A percentile compares a stretch with the other conserved stretches of the same genome.
phyloP scores from a whole-genome alignment of 1,139 yeast species.

The Yamadazyma siamensis region DNA sequence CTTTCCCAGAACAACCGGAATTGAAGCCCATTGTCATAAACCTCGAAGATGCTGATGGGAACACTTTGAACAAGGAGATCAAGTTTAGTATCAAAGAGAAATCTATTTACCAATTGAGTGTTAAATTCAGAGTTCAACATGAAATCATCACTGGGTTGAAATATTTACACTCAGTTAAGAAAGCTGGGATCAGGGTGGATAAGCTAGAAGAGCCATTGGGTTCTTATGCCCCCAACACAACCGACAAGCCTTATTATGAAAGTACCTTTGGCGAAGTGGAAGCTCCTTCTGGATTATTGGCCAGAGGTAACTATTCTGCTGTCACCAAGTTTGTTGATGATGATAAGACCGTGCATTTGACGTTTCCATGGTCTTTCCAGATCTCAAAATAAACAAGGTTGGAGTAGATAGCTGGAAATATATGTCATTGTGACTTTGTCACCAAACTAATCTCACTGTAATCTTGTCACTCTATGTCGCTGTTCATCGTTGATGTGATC shows the following conservation, averaged over 20 bases:
- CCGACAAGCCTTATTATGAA: constrained; percentile 76
- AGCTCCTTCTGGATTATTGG: constrained; percentile 88
- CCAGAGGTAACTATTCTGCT: constrained; percentile 83
- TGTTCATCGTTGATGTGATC: background rate
- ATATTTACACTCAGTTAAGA: constrained; percentile 80
- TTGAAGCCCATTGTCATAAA: constrained; percentile 62
- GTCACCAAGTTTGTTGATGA: constrained; percentile 83
- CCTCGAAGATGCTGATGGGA: constrained; percentile 53
- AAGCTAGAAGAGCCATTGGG: constrained; percentile 87
- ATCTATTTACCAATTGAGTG: constrained; percentile 66
- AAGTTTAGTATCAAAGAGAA: constrained; percentile 77
- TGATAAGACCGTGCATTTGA: constrained; percentile 71
- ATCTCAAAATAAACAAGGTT: constrained; percentile 69
- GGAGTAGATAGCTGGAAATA: no score
- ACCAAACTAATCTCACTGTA: no score
- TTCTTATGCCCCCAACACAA: constrained; percentile 87
- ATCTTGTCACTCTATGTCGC: no score
- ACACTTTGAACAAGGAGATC: constrained; percentile 49
- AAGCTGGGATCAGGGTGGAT: constrained; percentile 85
- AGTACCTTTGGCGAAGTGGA: constrained; percentile 79
- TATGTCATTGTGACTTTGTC: no score
- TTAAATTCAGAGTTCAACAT: constrained; percentile 83
- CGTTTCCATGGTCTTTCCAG: constrained; percentile 83
- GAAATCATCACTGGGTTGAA: constrained; percentile 89
- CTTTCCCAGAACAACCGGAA: constrained; percentile 56